phyloP scores from a whole-genome alignment of 1,284 basidiomycete species.

The Phenoliferia sp. region DNA sequence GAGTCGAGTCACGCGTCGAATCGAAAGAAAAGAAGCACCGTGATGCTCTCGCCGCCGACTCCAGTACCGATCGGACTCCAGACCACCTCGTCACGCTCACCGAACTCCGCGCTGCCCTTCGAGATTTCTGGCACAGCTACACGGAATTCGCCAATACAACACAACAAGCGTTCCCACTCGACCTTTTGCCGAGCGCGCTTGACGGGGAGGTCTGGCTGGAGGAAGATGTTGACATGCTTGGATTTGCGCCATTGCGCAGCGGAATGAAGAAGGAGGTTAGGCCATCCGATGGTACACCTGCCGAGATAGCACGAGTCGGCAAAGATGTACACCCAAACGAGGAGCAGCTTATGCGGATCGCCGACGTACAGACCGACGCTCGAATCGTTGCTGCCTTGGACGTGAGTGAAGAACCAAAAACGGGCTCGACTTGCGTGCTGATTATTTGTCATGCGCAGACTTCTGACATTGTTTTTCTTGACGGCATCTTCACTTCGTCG shows the following conservation, averaged over 20 bases:
- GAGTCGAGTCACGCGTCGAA: slow-evolving; percentile 26
- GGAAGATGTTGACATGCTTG: slow-evolving; percentile 85
- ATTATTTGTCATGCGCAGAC: not conserved
- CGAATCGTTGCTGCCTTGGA: slow-evolving; percentile 56
- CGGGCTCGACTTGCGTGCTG: not conserved
- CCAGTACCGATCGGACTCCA: not conserved
- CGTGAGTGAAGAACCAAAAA: slow-evolving; percentile 46
- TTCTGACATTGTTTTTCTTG: not conserved
- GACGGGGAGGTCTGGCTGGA: slow-evolving; percentile 64
- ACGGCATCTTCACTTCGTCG: slow-evolving; percentile 20
- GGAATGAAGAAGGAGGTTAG: slow-evolving; percentile 36
- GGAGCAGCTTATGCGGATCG: slow-evolving; percentile 88
- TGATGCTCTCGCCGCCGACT: not conserved
- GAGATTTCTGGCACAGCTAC: slow-evolving; percentile 67
- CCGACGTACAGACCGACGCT: slow-evolving; percentile 76
- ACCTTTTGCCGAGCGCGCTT: slow-evolving; percentile 53
- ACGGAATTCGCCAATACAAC: slow-evolving; percentile 63
- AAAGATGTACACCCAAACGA: slow-evolving; percentile 83
- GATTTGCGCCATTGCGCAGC: slow-evolving; percentile 75
- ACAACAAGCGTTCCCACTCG: slow-evolving; percentile 62
- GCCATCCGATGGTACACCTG: slow-evolving; percentile 14
- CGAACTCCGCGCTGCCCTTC: slow-evolving; percentile 2
- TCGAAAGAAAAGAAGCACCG: slow-evolving; percentile 18
- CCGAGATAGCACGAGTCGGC: slow-evolving; percentile 31
- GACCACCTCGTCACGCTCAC: not conserved